Base-by-base conservation (phyloP, 73 alveolate genomes). In the Paramecium sexaurelia region DNA sequence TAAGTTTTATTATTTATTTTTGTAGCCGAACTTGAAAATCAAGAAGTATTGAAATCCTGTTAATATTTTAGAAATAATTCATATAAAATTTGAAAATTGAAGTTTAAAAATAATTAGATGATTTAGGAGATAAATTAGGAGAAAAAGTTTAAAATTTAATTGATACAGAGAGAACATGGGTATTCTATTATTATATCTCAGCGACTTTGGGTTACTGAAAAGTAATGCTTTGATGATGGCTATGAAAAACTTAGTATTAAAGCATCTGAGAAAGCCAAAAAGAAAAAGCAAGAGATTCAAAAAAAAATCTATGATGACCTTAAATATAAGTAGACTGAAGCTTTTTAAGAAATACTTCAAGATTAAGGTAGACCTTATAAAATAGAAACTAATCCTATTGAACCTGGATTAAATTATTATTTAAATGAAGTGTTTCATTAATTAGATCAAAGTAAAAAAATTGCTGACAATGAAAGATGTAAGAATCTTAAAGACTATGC, bases 341-440 rank as follows among this genome's bases (percentile, higher is more conserved):
- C 45, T 9, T 78, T 78, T 39, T 1, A 78, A n/a, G 8, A 45
- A 6, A 78, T 78, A 13, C 55, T 78, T 10, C 26, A 61, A 61
- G 83, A 61, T 61, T 29, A 61, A 26, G 39, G 39, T 11, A 61
- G 83, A 61, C 83, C 83, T 22, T 78, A 41, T 45, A 78, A 78
- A 43, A 22, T 78, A 7, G 73, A 45, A 24, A 78, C 90, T 24
- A 43, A 78, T 39, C 61, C 90, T 41, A 78, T 78, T 78, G 90
- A 78, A 78, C 75, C 90, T 78, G 90, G 90, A 40, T 26, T 78
- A 24, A 78, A 78, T 78, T 78, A 78, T 45, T 78, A 78, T 22
- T 45, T 78, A 24, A 78, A 78, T 78, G 90, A 78, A 41, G 90
- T 78, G 33, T 36, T 78, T 24, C 41, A 20, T 41, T 78, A 78